Conservation (phyloP, 805 yeast genomes). For the Sugiyamaella marilandica region DNA sequence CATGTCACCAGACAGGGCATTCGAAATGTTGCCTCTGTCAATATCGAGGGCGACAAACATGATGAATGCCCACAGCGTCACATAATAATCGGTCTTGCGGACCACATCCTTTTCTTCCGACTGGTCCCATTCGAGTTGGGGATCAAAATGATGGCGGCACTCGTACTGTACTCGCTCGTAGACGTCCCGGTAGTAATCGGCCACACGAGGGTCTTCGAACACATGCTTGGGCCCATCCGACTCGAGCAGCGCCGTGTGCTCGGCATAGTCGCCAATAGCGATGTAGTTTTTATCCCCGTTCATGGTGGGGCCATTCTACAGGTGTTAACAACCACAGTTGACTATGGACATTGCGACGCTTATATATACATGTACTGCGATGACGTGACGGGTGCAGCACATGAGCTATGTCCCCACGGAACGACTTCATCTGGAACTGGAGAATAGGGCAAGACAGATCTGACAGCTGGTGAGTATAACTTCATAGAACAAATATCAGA, state of each 20-base stretch:
- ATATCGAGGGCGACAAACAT: constrained; percentile 54
- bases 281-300: background rate
- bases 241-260: background rate
- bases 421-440: too few species aligned
- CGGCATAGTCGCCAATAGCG: background rate
- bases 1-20: constrained; percentile 53
- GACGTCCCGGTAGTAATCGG: constrained; percentile 38
- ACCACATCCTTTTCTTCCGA: constrained; percentile 44
- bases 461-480: too few species aligned
- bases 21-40: constrained; percentile 51
- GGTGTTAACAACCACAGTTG: too few species aligned
- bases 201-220: constrained; percentile 42
- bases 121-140: constrained; percentile 45
- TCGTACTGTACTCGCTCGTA: constrained; percentile 49
- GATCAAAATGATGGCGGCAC: constrained; percentile 50
- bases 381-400: background rate
- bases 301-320: background rate
- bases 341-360: background rate
- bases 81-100: constrained; percentile 49
- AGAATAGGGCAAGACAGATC: too few species aligned
- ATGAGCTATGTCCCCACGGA: background rate
- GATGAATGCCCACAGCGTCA: constrained; percentile 49
- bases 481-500: too few species aligned
- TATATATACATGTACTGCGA: background rate
- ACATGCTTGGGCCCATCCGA: background rate